These are phyloP conservation scores for Russula olivacea DNA, from an alignment of 768 basidiomycete genomes.

Conservation along the genomic window DNA sequence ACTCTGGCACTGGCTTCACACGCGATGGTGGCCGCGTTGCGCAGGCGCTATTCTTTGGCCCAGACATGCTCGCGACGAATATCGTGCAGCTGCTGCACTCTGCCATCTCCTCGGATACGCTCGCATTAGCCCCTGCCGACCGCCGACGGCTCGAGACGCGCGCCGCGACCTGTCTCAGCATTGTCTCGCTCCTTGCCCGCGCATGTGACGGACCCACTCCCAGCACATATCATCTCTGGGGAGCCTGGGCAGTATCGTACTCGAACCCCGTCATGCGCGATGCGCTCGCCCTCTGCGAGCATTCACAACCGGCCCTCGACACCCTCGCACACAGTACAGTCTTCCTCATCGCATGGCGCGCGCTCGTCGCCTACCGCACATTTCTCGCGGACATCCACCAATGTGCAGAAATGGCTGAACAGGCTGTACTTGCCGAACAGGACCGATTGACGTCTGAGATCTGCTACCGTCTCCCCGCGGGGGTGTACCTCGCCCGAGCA, in stretches of 20 bases:
- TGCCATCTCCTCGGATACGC: not conserved
- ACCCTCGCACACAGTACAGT: constrained; percentile 1
- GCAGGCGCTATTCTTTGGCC: constrained; percentile 11
- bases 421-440: fast-evolving
- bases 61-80: constrained; percentile 11
- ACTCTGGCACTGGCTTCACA: not conserved
- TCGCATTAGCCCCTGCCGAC: not conserved
- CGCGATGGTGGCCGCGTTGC: not conserved
- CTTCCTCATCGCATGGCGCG: constrained; percentile 13
- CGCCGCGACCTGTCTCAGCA: constrained; percentile 5
- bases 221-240: constrained; percentile 1
- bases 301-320: not conserved
- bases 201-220: constrained; percentile 3
- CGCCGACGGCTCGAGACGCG: constrained; percentile 8
- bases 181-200: constrained; percentile 5
- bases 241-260: constrained; percentile 4
- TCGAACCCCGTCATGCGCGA: constrained; percentile 10
- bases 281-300: not conserved
- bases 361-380: constrained; percentile 6
- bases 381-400: constrained; percentile 3
- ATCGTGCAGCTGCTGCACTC: constrained; percentile 9
- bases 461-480: not conserved
- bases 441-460: not conserved
- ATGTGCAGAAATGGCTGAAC: not conserved
- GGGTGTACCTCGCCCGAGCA: not conserved